Percentiles rank a stretch among this genome's conserved stretches.
Evolutionary conservation across 2,329 filamentous ascomycete species (phyloP).

Genomic region (Fusarium sp.): DNA sequence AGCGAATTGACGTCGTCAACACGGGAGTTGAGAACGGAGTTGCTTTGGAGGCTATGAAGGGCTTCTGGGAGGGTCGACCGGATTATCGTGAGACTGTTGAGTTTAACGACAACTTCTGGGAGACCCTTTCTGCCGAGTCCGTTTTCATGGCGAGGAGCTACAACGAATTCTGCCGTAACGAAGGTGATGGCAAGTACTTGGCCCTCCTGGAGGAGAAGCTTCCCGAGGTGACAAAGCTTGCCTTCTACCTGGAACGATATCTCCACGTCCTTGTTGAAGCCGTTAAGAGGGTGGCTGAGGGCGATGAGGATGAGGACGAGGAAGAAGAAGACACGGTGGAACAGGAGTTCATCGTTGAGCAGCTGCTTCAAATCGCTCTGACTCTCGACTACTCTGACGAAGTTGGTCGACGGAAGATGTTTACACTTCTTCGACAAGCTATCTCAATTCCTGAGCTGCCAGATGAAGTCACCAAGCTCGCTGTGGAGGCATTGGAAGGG

Average conservation of each 20-base stretch:
- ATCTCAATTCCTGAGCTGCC: conserved; percentile 88
- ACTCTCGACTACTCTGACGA: conserved; percentile 98
- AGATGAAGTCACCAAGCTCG: conserved; percentile 91
- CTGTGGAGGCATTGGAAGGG: conserved; percentile 82
- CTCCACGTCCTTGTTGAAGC: conserved; percentile 75
- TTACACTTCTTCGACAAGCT: conserved; percentile 85
- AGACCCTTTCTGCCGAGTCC: conserved; percentile 84
- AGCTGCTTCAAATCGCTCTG: conserved; percentile 90
- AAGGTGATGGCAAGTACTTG: conserved; percentile 80
- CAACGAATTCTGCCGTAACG: conserved; percentile 88
- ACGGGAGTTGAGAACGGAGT: conserved; percentile 91
- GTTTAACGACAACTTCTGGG: conserved; percentile 83
- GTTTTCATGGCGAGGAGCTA: conserved; percentile 92
- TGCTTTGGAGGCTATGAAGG: conserved; percentile 91
- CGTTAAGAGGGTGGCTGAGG: conserved; percentile 67
- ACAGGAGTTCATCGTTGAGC: conserved; percentile 95
- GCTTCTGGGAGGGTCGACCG: conserved; percentile 94
- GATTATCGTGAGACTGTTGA: conserved; percentile 80
- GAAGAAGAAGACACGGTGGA: conserved; percentile 89
- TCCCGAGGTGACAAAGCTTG: conserved; percentile 92
- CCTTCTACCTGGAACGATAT: conserved; percentile 87
- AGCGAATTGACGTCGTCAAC: conserved; percentile 93
- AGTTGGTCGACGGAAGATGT: conserved; percentile 95
- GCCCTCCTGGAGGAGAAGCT: conserved; percentile 89
- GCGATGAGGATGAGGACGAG: conserved; percentile 62